These are phyloP conservation scores for Phytophthora nicotianae DNA, from an alignment of 352 stramenopile species.

Conservation along the genomic window DNA sequence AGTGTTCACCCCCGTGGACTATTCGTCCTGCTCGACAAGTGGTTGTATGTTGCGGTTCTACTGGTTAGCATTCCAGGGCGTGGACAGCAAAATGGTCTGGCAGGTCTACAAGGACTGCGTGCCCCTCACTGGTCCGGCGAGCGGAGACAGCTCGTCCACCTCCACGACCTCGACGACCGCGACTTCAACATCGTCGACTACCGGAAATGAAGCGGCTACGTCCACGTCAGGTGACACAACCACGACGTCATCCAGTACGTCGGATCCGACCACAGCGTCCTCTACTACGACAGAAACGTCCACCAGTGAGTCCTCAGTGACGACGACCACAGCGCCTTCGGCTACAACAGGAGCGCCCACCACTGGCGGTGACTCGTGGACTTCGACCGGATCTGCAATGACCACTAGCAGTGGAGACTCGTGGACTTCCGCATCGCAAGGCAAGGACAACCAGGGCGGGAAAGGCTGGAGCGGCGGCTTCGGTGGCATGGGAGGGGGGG, in stretches of 20 bases:
- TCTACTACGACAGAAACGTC: too few species aligned
- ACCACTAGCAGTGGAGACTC: background rate
- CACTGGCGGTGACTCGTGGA: background rate
- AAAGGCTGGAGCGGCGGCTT: constrained; percentile 35
- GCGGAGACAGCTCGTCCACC: constrained; percentile 3
- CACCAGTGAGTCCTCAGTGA: background rate
- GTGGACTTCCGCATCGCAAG: constrained; percentile 5
- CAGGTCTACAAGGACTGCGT: background rate
- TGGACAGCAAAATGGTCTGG: background rate
- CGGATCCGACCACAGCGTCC: too few species aligned
- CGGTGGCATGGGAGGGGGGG: constrained; percentile 24
- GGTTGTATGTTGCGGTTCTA: background rate
- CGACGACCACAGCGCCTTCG: background rate
- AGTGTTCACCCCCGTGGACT: constrained; percentile 37
- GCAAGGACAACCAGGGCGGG: constrained; percentile 16
- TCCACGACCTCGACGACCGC: background rate
- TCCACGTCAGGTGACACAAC: background rate
- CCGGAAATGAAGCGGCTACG: background rate
- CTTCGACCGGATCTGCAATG: background rate
- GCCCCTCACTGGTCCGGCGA: background rate
- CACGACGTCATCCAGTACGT: too few species aligned
- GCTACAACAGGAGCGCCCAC: background rate
- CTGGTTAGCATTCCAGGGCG: background rate
- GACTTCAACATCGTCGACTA: background rate
- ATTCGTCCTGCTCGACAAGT: background rate